phyloP scores from a whole-genome alignment of 257 asterid species.

The Penstemon newberryi region DNA sequence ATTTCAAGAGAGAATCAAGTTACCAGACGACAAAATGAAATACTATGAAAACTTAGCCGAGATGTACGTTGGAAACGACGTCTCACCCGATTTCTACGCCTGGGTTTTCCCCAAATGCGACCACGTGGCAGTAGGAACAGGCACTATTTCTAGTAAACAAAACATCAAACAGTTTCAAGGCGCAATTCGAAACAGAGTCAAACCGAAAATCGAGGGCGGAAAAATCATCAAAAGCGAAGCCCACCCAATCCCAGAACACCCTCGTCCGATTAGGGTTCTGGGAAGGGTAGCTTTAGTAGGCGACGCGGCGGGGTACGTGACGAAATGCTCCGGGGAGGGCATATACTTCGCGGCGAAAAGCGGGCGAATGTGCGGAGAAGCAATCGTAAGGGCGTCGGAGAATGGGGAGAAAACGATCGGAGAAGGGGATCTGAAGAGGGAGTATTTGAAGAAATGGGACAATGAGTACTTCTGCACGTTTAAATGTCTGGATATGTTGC shows the following conservation, averaged over 20 bases:
- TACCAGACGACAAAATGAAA: constrained; percentile 69
- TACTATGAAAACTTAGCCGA: constrained; percentile 80
- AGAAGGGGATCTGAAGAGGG: constrained; percentile 69
- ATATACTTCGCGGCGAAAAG: constrained; percentile 81
- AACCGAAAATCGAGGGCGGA: constrained; percentile 53
- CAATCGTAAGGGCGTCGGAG: constrained; percentile 61
- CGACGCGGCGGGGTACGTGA: constrained; percentile 82
- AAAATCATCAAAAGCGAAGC: constrained; percentile 67
- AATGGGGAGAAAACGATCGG: constrained; percentile 58
- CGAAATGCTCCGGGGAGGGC: constrained; percentile 87
- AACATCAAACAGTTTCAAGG: constrained; percentile 52
- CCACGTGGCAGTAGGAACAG: constrained; percentile 88
- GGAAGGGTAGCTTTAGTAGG: constrained; percentile 79
- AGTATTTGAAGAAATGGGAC: constrained; percentile 80
- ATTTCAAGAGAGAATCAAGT: constrained; percentile 62
- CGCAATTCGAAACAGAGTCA: constrained; percentile 47
- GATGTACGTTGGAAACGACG: constrained; percentile 76
- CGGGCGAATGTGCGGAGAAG: constrained; percentile 85
- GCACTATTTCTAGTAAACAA: constrained; percentile 52
- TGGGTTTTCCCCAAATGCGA: constrained; percentile 94
- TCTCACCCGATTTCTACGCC: constrained; percentile 82
- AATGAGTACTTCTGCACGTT: constrained; percentile 62
- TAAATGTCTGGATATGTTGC: constrained; percentile 63
- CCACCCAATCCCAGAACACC: constrained; percentile 89
- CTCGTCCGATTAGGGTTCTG: constrained; percentile 60